Base-by-base conservation (phyloP, 73 alveolate genomes). In the Loxodes magnus region DNA sequence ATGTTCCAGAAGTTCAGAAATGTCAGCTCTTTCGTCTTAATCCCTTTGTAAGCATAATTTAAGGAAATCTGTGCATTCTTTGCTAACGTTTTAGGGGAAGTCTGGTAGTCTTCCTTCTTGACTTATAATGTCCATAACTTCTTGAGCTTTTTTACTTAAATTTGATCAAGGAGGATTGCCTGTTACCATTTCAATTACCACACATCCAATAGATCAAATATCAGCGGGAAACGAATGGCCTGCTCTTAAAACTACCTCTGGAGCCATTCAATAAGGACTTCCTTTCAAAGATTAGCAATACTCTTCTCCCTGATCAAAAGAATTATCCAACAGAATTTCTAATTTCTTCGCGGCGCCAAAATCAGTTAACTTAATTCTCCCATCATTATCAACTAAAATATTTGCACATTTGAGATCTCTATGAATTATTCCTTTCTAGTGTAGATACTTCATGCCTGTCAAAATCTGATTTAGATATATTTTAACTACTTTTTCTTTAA, bases 331-430 rank as follows among this genome's bases (percentile, higher is more conserved):
- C n/a, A n/a, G n/a, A n/a, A n/a, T n/a, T n/a, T 19, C 51, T 12
- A 77, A 30, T 46, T 65, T 43, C 63, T 80, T 82, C 0, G 94
- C 71, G n/a, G 84, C 79, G n/a, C 76, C 76, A 58, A 69, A 69
- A 25, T 60, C 83, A 12, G 76, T 46, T 38, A 69, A 27, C 39
- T 69, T 69, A 10, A 69, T 51, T 35, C 15, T 37, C 35, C 76
- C 68, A 44, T 15, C 35, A 26, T 31, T 46, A 34, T 36, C 56
- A 6, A 74, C 46, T 12, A 74, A 44, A 12, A 85, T 73, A 71
- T 85, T 80, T 38, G 88, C 93, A 2, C 87, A 67, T 60, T 80
- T 85, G 31, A 85, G 42, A 52, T 80, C 96, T 29, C 88, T 51
- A 53, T 85, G 94, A n/a, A 80, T 63, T 6, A 84, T 74, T 21